Evolutionary conservation across 495 filamentous ascomycete genomes (phyloP).

Genomic region (Astrothelium macrocarpum): DNA sequence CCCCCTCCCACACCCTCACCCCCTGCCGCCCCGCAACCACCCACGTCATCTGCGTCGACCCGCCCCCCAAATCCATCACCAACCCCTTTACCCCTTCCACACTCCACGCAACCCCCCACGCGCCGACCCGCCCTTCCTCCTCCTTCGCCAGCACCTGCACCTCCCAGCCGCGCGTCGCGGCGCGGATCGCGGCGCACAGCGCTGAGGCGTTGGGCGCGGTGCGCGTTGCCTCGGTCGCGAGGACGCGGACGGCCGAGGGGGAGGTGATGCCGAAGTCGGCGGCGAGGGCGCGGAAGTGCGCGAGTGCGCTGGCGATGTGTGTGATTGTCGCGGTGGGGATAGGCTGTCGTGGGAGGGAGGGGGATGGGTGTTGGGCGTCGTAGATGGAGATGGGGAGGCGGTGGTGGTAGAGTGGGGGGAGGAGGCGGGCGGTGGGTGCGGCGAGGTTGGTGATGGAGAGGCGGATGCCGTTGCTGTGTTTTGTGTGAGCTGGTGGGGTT

Average conservation of each 20-base stretch:
- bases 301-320: constrained; percentile 52
- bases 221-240: constrained; percentile 85
- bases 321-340: constrained; percentile 57
- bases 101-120: constrained; percentile 73
- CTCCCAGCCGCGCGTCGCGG: constrained; percentile 49
- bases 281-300: constrained; percentile 67
- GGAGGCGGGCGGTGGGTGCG: constrained; percentile 56
- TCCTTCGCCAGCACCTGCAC: constrained; percentile 67
- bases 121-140: constrained; percentile 74
- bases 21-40: constrained; percentile 49
- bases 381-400: constrained; percentile 80
- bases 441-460: constrained; percentile 80
- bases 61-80: constrained; percentile 83
- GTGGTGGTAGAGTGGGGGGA: constrained; percentile 68
- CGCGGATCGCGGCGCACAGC: constrained; percentile 54
- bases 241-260: constrained; percentile 50
- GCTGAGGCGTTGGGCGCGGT: constrained; percentile 63
- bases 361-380: constrained; percentile 57
- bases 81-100: constrained; percentile 58
- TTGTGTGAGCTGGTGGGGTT: background rate
- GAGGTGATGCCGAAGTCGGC: constrained; percentile 55
- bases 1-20: constrained; percentile 41
- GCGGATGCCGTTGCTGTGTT: constrained; percentile 77
- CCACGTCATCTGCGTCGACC: constrained; percentile 86
- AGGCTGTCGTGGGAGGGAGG: constrained; percentile 35